Conservation (phyloP, 177 flowering plant genomes). For the Vitis hybrid region DNA sequence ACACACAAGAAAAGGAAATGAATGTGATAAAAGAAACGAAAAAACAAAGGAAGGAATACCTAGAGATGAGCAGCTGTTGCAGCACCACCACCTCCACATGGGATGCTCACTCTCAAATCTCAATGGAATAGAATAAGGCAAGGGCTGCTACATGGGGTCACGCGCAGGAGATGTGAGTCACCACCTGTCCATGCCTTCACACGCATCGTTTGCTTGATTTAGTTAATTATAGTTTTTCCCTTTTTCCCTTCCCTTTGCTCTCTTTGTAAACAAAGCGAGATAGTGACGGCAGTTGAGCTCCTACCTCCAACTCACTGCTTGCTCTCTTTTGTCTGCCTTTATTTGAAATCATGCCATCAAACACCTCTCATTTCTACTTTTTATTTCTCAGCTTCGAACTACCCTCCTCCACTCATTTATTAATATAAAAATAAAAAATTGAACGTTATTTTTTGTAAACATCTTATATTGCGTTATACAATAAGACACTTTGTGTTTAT, state of each 20-base stretch:
- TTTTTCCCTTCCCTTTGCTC: constrained; percentile 5
- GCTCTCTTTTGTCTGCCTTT: not conserved
- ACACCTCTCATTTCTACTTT: not conserved
- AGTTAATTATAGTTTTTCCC: not conserved
- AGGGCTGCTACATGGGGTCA: constrained; percentile 14
- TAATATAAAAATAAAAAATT: no score
- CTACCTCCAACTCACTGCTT: constrained; percentile 6
- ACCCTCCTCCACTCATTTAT: no score
- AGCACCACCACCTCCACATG: constrained; percentile 21
- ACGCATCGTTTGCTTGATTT: not conserved
- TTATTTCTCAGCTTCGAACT: no score
- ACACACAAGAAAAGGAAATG: constrained; percentile 5
- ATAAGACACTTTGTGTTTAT: no score
- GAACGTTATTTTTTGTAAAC: no score
- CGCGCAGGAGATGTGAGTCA: constrained; percentile 18
- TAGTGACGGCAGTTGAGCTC: constrained; percentile 10
- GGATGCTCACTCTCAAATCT: constrained; percentile 23
- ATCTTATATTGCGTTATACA: no score
- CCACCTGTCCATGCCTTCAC: constrained; percentile 17
- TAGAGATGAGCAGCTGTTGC: constrained; percentile 31
- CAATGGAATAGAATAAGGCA: not conserved
- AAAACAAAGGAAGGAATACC: constrained; percentile 17
- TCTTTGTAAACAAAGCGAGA: not conserved
- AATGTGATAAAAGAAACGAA: constrained; percentile 8
- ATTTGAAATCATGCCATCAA: not conserved